These are phyloP conservation scores for Punica granatum DNA, from an alignment of 345 rosid genomes.

Conservation along the genomic window DNA sequence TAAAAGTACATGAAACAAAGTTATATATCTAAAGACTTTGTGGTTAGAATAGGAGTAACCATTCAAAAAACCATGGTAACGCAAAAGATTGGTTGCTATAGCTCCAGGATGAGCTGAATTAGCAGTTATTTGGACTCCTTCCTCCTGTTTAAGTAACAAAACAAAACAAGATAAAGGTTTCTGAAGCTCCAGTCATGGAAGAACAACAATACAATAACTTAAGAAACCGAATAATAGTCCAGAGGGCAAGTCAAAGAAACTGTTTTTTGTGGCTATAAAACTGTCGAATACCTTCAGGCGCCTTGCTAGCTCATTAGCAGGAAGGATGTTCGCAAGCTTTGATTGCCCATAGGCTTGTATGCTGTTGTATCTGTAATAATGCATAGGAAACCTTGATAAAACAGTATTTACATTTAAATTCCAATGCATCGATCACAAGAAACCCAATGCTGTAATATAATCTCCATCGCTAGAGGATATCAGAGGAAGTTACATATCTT, in stretches of 20 bases:
- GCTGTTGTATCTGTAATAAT: constrained; percentile 12
- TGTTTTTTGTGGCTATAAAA: background rate
- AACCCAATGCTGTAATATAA: background rate
- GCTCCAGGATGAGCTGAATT: constrained; percentile 79
- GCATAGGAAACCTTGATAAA: background rate
- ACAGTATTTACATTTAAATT: background rate
- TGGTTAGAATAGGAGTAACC: constrained; percentile 23
- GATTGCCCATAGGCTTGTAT: constrained; percentile 28
- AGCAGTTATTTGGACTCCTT: constrained; percentile 47
- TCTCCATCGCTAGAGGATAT: background rate
- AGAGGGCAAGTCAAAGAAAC: background rate
- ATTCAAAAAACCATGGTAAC: constrained; percentile 36
- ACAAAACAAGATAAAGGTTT: background rate
- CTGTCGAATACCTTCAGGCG: constrained; percentile 21
- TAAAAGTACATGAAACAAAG: background rate
- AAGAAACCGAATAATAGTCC: background rate
- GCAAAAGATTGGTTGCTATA: constrained; percentile 54
- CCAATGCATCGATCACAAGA: background rate
- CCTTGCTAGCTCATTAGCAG: constrained; percentile 30
- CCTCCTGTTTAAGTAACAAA: constrained; percentile 38
- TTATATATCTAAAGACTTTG: background rate
- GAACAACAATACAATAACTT: background rate
- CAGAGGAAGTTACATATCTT: background rate
- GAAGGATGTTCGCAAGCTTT: constrained; percentile 32
- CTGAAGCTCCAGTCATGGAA: background rate